Percentiles rank a stretch among this genome's conserved stretches.
Conservation (phyloP, 1,284 basidiomycete species). For the Cutaneotrichosporon sp. region DNA sequence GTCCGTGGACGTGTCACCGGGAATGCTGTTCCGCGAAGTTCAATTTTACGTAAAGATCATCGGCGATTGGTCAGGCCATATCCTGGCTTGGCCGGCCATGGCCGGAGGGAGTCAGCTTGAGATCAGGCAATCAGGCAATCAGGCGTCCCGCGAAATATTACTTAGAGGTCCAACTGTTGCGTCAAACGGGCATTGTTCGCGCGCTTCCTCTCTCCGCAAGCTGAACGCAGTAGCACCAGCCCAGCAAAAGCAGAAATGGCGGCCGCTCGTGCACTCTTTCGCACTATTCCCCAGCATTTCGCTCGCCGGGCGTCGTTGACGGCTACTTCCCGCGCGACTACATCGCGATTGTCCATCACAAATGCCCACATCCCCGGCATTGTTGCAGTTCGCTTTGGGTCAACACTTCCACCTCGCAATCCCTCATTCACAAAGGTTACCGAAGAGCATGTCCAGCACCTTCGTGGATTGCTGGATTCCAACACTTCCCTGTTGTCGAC, state of each 20-base stretch:
- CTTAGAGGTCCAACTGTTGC: too few relatives aligned
- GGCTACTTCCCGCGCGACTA: slow-evolving; percentile 7
- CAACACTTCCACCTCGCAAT: slow-evolving; percentile 41
- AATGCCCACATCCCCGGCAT: slow-evolving; percentile 1
- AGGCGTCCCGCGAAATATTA: too few relatives aligned
- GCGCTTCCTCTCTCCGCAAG: too few relatives aligned
- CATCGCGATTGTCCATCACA: background rate
- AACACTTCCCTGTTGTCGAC: slow-evolving; percentile 52
- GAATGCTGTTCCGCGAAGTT: too few relatives aligned
- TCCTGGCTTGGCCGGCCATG: too few relatives aligned
- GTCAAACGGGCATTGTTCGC: too few relatives aligned
- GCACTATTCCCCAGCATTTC: slow-evolving; percentile 7
- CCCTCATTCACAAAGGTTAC: slow-evolving; percentile 50
- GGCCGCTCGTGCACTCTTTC: slow-evolving; percentile 17
- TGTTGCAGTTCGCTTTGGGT: slow-evolving; percentile 27
- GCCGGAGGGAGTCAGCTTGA: too few relatives aligned
- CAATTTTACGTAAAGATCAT: too few relatives aligned
- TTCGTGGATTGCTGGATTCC: slow-evolving; percentile 51
- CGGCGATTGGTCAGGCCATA: too few relatives aligned
- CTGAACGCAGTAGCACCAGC: too few relatives aligned
- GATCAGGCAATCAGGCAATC: too few relatives aligned
- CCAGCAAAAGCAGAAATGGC: slow-evolving; percentile 23
- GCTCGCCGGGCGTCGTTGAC: slow-evolving; percentile 3
- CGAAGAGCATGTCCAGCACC: slow-evolving; percentile 49
- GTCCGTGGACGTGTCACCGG: too few relatives aligned